phyloP scores from a whole-genome alignment of 345 rosid genomes.

The Balakata baccata region DNA sequence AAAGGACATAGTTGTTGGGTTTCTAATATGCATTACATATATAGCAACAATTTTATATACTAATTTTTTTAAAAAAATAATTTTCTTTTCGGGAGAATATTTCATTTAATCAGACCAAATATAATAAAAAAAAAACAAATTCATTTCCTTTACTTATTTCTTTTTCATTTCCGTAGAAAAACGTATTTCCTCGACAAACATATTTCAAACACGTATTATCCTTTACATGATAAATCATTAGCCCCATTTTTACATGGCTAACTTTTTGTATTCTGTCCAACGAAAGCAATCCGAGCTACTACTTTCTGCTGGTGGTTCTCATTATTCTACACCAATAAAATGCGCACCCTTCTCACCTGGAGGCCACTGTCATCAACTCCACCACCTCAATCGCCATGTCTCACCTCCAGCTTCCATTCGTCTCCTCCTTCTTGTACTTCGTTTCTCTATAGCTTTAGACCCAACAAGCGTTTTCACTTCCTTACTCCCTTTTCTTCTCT shows the following conservation, averaged over 20 bases:
- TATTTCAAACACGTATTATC: not conserved
- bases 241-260: not conserved
- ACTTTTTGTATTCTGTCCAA: not conserved
- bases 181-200: too few relatives aligned
- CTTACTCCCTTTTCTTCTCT: constrained; percentile 70
- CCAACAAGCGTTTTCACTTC: constrained; percentile 67
- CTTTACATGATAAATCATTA: not conserved
- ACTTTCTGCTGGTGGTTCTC: not conserved
- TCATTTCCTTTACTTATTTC: too few relatives aligned
- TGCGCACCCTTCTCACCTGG: constrained; percentile 34
- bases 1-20: too few relatives aligned
- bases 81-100: too few relatives aligned
- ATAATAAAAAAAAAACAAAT: too few relatives aligned
- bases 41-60: too few relatives aligned
- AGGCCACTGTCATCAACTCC: constrained; percentile 1
- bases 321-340: constrained; percentile 21
- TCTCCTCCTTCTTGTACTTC: constrained; percentile 17
- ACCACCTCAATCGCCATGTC: constrained; percentile 10
- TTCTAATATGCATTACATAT: too few relatives aligned
- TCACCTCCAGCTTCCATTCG: constrained; percentile 31
- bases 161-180: too few relatives aligned
- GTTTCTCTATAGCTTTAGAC: constrained; percentile 46
- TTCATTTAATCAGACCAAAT: too few relatives aligned
- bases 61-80: too few relatives aligned
- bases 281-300: not conserved